Conservation (phyloP, 2,329 filamentous ascomycete species). For the Diaporthe destruens region DNA sequence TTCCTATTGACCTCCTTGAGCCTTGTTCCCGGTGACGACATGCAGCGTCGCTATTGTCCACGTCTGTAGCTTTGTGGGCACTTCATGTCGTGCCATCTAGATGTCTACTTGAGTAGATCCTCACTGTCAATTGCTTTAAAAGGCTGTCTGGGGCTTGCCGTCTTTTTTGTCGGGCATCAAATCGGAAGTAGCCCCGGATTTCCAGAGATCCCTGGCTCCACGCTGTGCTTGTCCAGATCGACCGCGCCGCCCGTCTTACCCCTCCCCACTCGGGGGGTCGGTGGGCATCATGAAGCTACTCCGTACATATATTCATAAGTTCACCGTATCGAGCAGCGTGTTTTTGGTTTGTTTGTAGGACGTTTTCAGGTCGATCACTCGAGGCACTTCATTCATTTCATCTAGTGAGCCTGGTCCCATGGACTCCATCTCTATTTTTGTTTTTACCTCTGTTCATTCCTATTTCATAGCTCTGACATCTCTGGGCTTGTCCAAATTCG, state of each 20-base stretch:
- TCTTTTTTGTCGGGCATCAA: background rate
- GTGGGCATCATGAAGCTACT: slow-evolving; percentile 6
- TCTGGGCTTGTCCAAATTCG: background rate
- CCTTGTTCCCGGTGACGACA: background rate
- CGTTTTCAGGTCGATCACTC: too few species aligned
- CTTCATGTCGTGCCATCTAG: background rate
- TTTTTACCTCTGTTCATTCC: too few species aligned
- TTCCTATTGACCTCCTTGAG: background rate
- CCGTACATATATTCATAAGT: background rate
- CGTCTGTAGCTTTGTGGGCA: background rate
- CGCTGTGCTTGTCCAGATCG: background rate
- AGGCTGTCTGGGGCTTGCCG: background rate
- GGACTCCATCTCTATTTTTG: background rate
- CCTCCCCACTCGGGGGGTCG: background rate
- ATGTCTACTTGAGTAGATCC: too few species aligned
- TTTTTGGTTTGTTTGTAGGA: background rate
- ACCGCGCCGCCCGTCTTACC: background rate
- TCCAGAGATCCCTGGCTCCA: background rate
- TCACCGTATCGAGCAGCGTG: background rate
- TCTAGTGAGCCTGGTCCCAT: background rate
- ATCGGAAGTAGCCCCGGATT: slow-evolving; percentile 1
- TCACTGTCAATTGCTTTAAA: too few species aligned
- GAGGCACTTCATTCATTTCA: background rate
- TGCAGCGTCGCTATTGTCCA: background rate
- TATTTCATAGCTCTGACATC: background rate